Evolutionary conservation across 805 yeast species (phyloP), one percentile per base, ranked within the genome.

Genomic region (Starmerella vaccinii): DNA sequence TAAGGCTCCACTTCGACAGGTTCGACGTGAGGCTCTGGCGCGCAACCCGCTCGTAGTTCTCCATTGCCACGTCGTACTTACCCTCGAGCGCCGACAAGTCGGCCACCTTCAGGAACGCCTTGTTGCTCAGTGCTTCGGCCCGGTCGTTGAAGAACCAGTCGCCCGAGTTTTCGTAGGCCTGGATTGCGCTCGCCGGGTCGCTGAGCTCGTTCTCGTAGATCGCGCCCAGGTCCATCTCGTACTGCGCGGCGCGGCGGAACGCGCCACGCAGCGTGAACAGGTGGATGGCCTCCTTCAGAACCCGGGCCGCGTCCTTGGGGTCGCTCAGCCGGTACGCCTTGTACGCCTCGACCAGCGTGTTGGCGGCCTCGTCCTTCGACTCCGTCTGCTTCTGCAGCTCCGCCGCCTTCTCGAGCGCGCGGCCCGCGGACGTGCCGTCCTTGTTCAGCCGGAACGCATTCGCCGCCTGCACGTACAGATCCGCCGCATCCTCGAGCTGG

Each of bases 61-160:
- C 81, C 40, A 86, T 77, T 1, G 97, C 96, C 55, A 77, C 77
- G 21, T 75, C 64, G 64, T 83, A 89, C 51, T 84, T 76, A n/a
- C 81, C 89, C 49, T 75, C 74, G 52, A 82, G 68, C 16, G 95
- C 95, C 49, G 81, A 75, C 59, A 92, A 72, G 63, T 92, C 97
- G 1, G 97, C 97, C 56, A 88, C 83, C 65, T 87, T 87, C 57
- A 90, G 70, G 58, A 76, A 84, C 22, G 94, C 89, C 70, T 92
- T 92, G 68, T 81, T 88, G 23, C 95, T 78, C 50, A 90, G 65
- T 8, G 97, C 95, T 56, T 82, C 83, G 0, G 97, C 97, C 52
- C 87, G 89, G 68, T 92, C 99, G 55, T 90, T 86, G 49, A 79
- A 76, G 64, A 83, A 89, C 89, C 96, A 92, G 62, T 92, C 97